Conservation (phyloP, 352 stramenopile genomes). For the Phytophthora fragariae region DNA sequence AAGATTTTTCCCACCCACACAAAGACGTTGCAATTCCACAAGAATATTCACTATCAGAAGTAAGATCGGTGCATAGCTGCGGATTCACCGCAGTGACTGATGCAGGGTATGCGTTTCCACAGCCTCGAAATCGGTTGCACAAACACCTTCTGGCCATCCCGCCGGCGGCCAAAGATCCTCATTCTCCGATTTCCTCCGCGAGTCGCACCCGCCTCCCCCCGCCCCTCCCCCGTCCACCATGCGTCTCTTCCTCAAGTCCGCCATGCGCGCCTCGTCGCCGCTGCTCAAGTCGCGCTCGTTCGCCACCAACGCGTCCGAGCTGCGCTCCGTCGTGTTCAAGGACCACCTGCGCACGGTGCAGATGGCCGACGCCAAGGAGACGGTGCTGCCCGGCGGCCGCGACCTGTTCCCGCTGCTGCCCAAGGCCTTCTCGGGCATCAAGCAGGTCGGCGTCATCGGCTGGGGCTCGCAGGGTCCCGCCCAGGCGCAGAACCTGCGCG, state of each 20-base stretch:
- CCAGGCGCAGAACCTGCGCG: slow-evolving; percentile 97
- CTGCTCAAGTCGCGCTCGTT: slow-evolving; percentile 62
- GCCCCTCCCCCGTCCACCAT: slow-evolving; percentile 35
- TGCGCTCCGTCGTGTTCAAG: slow-evolving; percentile 75
- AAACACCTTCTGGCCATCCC: background rate
- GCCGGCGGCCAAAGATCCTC: slow-evolving; percentile 15
- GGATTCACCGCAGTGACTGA: background rate
- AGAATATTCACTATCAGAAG: background rate
- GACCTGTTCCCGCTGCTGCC: slow-evolving; percentile 96
- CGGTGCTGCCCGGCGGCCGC: slow-evolving; percentile 82
- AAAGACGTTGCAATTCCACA: no score
- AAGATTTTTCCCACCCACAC: slow-evolving; percentile 18
- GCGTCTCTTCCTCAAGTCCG: slow-evolving; percentile 74
- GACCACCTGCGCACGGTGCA: slow-evolving; percentile 78
- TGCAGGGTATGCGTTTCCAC: background rate
- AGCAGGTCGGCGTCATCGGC: slow-evolving; percentile 98
- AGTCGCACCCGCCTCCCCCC: slow-evolving; percentile 10
- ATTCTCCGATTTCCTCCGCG: slow-evolving; percentile 41
- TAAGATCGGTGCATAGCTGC: background rate
- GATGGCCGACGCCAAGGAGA: slow-evolving; percentile 82
- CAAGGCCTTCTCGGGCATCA: slow-evolving; percentile 96
- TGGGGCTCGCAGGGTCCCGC: slow-evolving; percentile 98
- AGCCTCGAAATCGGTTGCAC: background rate
- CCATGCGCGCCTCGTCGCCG: slow-evolving; percentile 50
- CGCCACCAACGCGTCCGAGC: slow-evolving; percentile 68